Base-by-base conservation (phyloP, 2,329 filamentous ascomycete genomes). In the Talaromyces sp. region DNA sequence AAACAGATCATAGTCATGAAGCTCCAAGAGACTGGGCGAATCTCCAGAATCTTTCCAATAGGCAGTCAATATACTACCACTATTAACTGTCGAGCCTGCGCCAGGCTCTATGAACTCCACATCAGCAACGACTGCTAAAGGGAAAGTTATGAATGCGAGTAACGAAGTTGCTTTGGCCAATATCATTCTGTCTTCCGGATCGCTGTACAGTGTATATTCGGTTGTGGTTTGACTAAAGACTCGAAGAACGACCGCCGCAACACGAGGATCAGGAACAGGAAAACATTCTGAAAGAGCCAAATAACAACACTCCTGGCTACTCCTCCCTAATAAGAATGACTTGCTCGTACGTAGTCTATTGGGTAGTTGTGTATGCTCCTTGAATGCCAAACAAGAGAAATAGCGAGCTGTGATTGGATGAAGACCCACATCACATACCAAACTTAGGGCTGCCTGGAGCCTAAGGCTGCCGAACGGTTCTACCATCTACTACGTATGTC, bases 21-120 rank as follows among this genome's bases (percentile, higher is more conserved):
- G 73, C 58, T 81, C 76, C 7, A 78, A 66, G 36, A 85, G 67
- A 2, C 72, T 66, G 2, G 84, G 82, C 43, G 75, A 70, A 19
- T 72, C 71, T 40, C 80, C 80, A 28, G 78, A 79, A 17, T 86
- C 83, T 59, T 76, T 74, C 84, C 84, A 87, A 63, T 77, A 73
- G 17, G 85, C 75, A 3, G 75, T 76, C 50, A 88, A 74, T 13
- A 77, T 68, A 55, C 77, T 73, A 46, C 80, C 82, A 15, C 75
- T 78, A 48, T 77, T 69, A 21, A 84, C 63, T 13, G 75, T 75
- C 17, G 77, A 74, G 50, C 82, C 84, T 21, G 80, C 76, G 31
- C 73, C 70, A 6, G 84, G 84, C 17, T 67, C 70, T 48, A 77
- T 79, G 72, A 87, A 83, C 56, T 79, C 69, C 62, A 84, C 73